Evolutionary conservation across 371 early-diverging fungal species (phyloP), one percentile per base, ranked within the genome.

Genomic region (Mortierella sp.): DNA sequence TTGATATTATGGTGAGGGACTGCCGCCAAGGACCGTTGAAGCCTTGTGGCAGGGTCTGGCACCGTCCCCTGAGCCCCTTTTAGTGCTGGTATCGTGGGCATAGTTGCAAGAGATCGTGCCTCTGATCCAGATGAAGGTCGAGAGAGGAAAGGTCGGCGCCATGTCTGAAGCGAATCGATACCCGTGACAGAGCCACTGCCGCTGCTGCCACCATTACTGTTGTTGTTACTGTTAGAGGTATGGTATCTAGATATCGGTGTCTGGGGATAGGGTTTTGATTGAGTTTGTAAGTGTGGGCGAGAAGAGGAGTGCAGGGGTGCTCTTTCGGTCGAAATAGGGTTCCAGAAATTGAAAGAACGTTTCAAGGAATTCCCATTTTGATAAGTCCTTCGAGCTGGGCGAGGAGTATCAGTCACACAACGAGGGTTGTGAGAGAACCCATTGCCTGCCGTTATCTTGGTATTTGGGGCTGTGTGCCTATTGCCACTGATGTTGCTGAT

Each of bases 1-100:
- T 84, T 84, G 68, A 75, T 72, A 49, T 26, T 72, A 43, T 75
- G 81, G 24, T 76, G 81, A 35, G 81, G 81, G 5, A 75, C 80
- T 0, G 72, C 80, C 3, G 75, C 65, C 28, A 80, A 10, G n/a
- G 73, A 69, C 20, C 81, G 65, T 30, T 81, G 81, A 9, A 81
- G 52, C 24, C 70, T 72, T n/a, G 59, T 22, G 1, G 49, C 68
- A 58, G 75, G 58, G 22, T 81, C 80, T 32, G 66, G 16, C 40
- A 18, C 59, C 1, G 62, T 32, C 6, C 58, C 54, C 14, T 67
- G 59, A 10, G 64, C 12, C 45, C 64, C 67, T 43, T 78, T 73
- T 30, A 66, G 30, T n/a, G 47, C 51, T 35, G 78, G 35, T 62
- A 55, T 69, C 5, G 78, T 52, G 35, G 79, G 74, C 73, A 78